Evolutionary conservation across 345 rosid genomes (phyloP).

Genomic region (Eutrema japonicum): DNA sequence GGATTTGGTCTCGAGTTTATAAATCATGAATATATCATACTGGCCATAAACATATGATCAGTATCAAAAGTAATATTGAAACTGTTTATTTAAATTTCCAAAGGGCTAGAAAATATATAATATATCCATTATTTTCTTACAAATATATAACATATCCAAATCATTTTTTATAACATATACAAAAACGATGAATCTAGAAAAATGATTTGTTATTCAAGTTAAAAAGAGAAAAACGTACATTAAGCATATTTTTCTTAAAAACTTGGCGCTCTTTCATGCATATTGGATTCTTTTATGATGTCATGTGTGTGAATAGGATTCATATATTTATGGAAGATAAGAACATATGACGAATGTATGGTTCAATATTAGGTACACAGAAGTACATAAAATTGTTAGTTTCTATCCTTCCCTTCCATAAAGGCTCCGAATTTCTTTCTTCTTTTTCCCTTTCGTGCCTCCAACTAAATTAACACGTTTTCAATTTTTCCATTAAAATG

Average conservation of each 20-base stretch:
- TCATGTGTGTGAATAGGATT: conserved; percentile 31
- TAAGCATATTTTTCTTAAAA: background rate
- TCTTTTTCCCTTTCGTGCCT: conserved; percentile 28
- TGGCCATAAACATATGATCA: no score
- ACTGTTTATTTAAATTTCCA: no score
- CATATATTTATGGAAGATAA: conserved; percentile 6
- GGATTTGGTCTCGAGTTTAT: no score
- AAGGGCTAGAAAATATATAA: no score
- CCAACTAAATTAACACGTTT: conserved; percentile 37
- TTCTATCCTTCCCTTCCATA: conserved; percentile 40
- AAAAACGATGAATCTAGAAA: no score
- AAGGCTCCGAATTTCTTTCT: conserved; percentile 42
- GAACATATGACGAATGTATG: conserved; percentile 24
- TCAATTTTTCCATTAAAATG: conserved; percentile 33
- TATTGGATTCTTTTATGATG: conserved; percentile 26
- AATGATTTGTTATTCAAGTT: background rate
- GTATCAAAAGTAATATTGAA: no score
- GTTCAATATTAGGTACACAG: conserved; percentile 41
- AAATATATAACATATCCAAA: no score
- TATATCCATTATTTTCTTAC: no score
- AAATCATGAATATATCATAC: no score
- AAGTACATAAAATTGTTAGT: conserved; percentile 41
- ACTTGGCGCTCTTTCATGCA: background rate
- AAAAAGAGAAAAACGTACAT: no score
- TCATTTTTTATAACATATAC: no score